These are phyloP conservation scores for Trichocladium antarcticum DNA, from an alignment of 495 filamentous ascomycete species.

Conservation along the genomic window DNA sequence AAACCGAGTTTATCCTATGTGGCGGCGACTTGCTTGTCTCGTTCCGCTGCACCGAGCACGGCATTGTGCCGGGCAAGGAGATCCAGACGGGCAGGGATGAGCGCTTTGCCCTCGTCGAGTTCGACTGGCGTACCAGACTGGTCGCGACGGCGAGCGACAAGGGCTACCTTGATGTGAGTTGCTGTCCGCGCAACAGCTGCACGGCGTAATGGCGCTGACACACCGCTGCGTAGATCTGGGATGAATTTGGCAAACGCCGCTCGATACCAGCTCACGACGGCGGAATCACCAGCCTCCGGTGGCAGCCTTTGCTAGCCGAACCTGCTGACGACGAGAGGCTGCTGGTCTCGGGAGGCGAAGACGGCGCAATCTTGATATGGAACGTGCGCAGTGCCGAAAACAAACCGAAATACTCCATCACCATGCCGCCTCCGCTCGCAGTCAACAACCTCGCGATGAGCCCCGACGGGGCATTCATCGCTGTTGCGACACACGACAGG, in stretches of 20 bases:
- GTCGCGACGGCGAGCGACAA: constrained; percentile 42
- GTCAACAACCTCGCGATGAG: constrained; percentile 57
- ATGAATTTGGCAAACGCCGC: constrained; percentile 32
- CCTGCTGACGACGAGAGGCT: constrained; percentile 36
- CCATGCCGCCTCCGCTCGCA: constrained; percentile 39
- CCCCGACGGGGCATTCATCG: constrained; percentile 59
- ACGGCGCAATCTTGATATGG: constrained; percentile 61
- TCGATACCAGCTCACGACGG: constrained; percentile 42
- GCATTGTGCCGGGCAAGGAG: constrained; percentile 29
- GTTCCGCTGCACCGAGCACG: constrained; percentile 28
- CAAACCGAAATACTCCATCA: constrained; percentile 47
- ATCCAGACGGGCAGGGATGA: constrained; percentile 36
- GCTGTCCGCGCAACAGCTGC: neutral
- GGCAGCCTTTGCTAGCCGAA: constrained; percentile 38
- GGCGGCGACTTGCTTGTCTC: constrained; percentile 42
- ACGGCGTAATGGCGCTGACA: neutral
- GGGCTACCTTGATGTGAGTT: constrained; percentile 42
- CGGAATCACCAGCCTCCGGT: constrained; percentile 37
- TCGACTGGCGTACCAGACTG: constrained; percentile 35
- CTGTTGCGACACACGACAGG: constrained; percentile 52
- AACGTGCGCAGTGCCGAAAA: constrained; percentile 45
- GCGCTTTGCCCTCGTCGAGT: constrained; percentile 37
- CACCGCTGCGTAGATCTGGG: constrained; percentile 35
- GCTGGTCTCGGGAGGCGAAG: constrained; percentile 44
- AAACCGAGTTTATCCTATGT: constrained; percentile 48